Evolutionary conservation across 2,329 filamentous ascomycete genomes (phyloP).

Genomic region (Macrophomina phaseolina): DNA sequence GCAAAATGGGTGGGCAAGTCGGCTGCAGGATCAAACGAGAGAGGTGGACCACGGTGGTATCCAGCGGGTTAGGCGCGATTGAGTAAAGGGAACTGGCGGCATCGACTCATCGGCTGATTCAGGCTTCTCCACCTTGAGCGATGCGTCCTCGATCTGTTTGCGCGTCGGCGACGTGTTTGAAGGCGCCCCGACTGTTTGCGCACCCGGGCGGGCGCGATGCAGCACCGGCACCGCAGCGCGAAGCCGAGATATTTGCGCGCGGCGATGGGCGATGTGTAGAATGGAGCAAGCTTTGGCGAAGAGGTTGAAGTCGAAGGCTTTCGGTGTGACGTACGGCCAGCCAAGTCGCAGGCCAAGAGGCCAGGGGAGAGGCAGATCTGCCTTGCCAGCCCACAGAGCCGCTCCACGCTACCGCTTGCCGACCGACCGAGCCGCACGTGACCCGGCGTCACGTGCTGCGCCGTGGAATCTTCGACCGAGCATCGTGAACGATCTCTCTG

Average conservation of each 20-base stretch:
- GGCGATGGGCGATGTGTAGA: not conserved
- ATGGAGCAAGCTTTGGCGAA: slow-evolving; percentile 1
- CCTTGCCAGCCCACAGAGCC: slow-evolving; percentile 6
- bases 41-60: slow-evolving; percentile 13
- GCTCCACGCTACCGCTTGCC: not conserved
- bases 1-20: not conserved
- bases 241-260: slow-evolving; percentile 3
- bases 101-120: slow-evolving; percentile 23
- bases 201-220: not conserved
- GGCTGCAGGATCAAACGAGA: slow-evolving; percentile 16
- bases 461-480: slow-evolving; percentile 15
- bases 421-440: not conserved
- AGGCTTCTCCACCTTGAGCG: slow-evolving; percentile 4
- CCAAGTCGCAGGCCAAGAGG: slow-evolving; percentile 13
- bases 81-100: not conserved
- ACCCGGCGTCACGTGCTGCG: not conserved
- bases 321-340: slow-evolving; percentile 21
- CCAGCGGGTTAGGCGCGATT: slow-evolving; percentile 16
- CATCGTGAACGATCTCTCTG: not conserved
- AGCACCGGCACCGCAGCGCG: not conserved
- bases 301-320: slow-evolving; percentile 10
- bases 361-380: slow-evolving; percentile 7
- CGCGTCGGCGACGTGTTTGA: slow-evolving; percentile 11
- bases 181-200: slow-evolving; percentile 9
- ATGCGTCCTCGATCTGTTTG: slow-evolving; percentile 3